phyloP scores from a whole-genome alignment of 1,284 basidiomycete genomes.

The Ustilago cynodontis region DNA sequence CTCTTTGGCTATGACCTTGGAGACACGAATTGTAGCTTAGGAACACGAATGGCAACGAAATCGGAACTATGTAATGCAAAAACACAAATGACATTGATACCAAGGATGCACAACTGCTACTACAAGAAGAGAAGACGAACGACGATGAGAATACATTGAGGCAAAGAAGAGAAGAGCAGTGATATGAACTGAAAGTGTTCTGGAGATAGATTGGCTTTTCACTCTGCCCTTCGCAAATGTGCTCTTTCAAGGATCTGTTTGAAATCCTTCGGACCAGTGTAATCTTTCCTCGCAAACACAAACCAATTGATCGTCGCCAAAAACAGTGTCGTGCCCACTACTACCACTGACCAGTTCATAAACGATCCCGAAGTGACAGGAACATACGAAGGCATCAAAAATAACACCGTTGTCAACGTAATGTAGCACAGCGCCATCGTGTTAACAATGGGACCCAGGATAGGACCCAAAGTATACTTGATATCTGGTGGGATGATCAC shows the following conservation, averaged over 20 bases:
- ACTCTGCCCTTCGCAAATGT: conserved; percentile 16
- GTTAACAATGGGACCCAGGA: conserved; percentile 37
- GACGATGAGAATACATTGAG: background rate
- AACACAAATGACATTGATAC: background rate
- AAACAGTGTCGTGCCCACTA: conserved; percentile 17
- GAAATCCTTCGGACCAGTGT: conserved; percentile 26
- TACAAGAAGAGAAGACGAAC: background rate
- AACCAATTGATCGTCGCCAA: conserved; percentile 44
- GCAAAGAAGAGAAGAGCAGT: background rate
- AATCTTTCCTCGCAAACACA: conserved; percentile 25
- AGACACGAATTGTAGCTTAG: background rate
- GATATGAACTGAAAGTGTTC: no score
- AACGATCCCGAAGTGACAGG: conserved; percentile 35
- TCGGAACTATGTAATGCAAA: background rate
- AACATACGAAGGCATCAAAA: conserved; percentile 33
- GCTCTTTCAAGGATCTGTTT: conserved; percentile 23
- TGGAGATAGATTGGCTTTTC: background rate
- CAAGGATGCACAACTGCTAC: background rate
- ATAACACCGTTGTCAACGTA: conserved; percentile 38
- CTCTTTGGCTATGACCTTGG: no score
- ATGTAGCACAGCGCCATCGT: conserved; percentile 38
- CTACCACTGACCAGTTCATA: conserved; percentile 46
- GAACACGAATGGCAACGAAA: no score
- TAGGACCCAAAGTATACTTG: conserved; percentile 36
- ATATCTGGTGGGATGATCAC: conserved; percentile 30